These are phyloP conservation scores for Gymnopilus junonius DNA, from an alignment of 768 basidiomycete species.

Conservation along the genomic window DNA sequence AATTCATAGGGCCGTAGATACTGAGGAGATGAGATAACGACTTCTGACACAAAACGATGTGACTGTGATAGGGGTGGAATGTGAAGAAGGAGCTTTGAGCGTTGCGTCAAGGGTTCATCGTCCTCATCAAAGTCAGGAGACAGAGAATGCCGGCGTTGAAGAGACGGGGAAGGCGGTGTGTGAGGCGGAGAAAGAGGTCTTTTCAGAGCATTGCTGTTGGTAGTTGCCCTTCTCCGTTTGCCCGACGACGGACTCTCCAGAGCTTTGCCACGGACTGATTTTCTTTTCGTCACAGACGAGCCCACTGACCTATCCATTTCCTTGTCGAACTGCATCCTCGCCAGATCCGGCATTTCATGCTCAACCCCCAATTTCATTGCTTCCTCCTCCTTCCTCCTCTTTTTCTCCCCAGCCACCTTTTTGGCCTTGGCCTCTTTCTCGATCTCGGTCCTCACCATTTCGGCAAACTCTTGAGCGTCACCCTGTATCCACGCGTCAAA, in stretches of 20 bases:
- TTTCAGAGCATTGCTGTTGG: not conserved
- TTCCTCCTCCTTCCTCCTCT: slow-evolving; percentile 59
- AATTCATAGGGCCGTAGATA: slow-evolving; percentile 6
- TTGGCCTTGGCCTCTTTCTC: slow-evolving; percentile 57
- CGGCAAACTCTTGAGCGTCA: slow-evolving; percentile 82
- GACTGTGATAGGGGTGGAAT: slow-evolving; percentile 14
- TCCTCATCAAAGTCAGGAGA: slow-evolving; percentile 4
- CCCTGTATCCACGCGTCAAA: slow-evolving; percentile 92
- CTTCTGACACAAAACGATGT: slow-evolving; percentile 16
- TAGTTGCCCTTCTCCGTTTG: slow-evolving; percentile 4
- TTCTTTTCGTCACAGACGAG: slow-evolving; percentile 11
- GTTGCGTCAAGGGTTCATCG: not conserved
- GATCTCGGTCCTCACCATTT: slow-evolving; percentile 59
- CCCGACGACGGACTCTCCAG: not conserved
- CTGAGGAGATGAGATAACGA: slow-evolving; percentile 18
- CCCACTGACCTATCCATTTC: not conserved
- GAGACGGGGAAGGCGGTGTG: slow-evolving; percentile 15
- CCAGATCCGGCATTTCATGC: slow-evolving; percentile 25
- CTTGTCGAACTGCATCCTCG: slow-evolving; percentile 1
- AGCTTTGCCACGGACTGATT: not conserved
- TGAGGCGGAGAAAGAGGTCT: slow-evolving; percentile 19
- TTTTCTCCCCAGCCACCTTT: slow-evolving; percentile 58
- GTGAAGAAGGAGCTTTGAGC: slow-evolving; percentile 19
- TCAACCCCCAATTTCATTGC: slow-evolving; percentile 22
- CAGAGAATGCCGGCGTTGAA: not conserved